Evolutionary conservation across 2,329 filamentous ascomycete species (phyloP).

Genomic region (Xylariomycetidae sp.): DNA sequence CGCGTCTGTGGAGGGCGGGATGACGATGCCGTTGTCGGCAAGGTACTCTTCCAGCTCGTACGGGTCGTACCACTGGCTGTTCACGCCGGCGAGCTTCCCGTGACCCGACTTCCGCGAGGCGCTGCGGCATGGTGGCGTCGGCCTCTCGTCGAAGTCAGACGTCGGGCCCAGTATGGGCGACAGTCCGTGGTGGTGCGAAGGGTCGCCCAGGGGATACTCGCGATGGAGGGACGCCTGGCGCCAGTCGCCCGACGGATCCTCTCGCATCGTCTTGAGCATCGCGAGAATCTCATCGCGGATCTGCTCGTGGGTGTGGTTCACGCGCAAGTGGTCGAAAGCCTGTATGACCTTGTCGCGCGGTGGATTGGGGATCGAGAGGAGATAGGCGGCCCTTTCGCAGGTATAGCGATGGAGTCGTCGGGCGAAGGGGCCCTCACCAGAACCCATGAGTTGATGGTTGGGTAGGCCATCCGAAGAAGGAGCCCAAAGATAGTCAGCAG

Average conservation of each 20-base stretch:
- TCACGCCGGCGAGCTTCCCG: slow-evolving; percentile 54
- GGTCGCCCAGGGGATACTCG: too few relatives aligned
- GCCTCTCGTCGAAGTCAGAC: slow-evolving; percentile 35
- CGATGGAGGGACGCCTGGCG: slow-evolving; percentile 55
- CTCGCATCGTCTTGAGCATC: slow-evolving; percentile 25
- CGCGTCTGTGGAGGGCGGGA: slow-evolving; percentile 55
- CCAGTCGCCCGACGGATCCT: slow-evolving; percentile 50
- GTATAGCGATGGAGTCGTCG: slow-evolving; percentile 62
- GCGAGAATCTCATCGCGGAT: slow-evolving; percentile 37
- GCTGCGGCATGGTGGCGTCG: slow-evolving; percentile 32
- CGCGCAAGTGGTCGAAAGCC: slow-evolving; percentile 64
- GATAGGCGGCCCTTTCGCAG: slow-evolving; percentile 54
- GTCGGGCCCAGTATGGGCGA: too few relatives aligned
- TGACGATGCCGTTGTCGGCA: slow-evolving; percentile 53
- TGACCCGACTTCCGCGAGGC: too few relatives aligned
- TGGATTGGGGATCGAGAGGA: slow-evolving; percentile 47
- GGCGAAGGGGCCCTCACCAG: slow-evolving; percentile 65
- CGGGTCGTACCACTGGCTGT: slow-evolving; percentile 71
- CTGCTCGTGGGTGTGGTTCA: slow-evolving; percentile 47
- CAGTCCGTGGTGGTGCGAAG: too few relatives aligned
- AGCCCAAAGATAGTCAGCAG: slow-evolving; percentile 41
- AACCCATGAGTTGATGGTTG: too few relatives aligned
- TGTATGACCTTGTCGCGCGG: slow-evolving; percentile 43
- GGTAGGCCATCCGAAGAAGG: too few relatives aligned
- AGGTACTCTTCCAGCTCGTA: slow-evolving; percentile 74